Percentiles rank a stretch among this genome's conserved stretches.
phyloP scores from a whole-genome alignment of 441 rosid genomes.

The Populus hybrid region DNA sequence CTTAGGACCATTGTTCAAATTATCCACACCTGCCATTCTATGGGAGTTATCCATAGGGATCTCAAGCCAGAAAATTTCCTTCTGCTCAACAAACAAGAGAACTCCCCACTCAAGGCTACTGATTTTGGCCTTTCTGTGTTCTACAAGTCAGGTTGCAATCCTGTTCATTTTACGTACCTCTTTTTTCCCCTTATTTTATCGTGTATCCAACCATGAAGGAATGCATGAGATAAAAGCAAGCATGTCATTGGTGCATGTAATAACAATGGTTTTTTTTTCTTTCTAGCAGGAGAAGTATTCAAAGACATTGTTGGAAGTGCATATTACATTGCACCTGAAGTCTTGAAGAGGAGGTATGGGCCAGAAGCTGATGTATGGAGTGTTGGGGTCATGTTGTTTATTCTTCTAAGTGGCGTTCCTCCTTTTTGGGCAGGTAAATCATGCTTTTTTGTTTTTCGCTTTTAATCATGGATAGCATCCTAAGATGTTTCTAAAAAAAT shows the following conservation, averaged over 20 bases:
- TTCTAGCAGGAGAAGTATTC: constrained; percentile 65
- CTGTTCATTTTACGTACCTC: neutral
- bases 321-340: constrained; percentile 99
- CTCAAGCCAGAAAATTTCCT: constrained; percentile 32
- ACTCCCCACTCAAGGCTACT: constrained; percentile 34
- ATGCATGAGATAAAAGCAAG: neutral
- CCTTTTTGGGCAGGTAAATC: constrained; percentile 96
- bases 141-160: constrained; percentile 30
- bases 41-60: constrained; percentile 22
- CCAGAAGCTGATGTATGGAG: constrained; percentile 99
- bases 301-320: constrained; percentile 98
- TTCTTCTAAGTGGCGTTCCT: constrained; percentile 86
- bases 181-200: too few relatives aligned
- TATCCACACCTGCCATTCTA: constrained; percentile 30
- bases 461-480: neutral
- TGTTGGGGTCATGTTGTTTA: constrained; percentile 90
- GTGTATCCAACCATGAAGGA: neutral
- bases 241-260: neutral
- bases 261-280: neutral
- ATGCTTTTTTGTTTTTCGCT: neutral
- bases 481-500: too few relatives aligned
- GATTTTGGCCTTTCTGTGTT: constrained; percentile 38
- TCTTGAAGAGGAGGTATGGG: constrained; percentile 83
- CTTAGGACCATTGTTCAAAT: constrained; percentile 33
- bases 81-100: constrained; percentile 27